phyloP scores from a whole-genome alignment of 1,284 basidiomycete genomes.

The Apiotrichum veenhuisii region DNA sequence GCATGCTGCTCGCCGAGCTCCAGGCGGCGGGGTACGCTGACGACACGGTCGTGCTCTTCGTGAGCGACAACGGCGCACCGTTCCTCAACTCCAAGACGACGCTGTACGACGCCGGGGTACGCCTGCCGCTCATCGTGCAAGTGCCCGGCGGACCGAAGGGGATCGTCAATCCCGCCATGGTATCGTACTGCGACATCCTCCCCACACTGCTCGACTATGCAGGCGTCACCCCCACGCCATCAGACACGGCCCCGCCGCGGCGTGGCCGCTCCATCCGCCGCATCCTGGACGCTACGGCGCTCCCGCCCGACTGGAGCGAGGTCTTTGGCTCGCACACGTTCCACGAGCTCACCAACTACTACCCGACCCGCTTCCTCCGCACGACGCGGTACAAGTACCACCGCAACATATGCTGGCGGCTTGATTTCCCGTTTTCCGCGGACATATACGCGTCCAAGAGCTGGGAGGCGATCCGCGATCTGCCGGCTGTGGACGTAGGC shows the following conservation, averaged over 20 bases:
- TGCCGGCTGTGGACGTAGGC: too few relatives aligned
- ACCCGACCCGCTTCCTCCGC: slow-evolving; percentile 23
- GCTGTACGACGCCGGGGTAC: slow-evolving; percentile 25
- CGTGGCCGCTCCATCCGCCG: slow-evolving; percentile 21
- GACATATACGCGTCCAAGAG: slow-evolving; percentile 23
- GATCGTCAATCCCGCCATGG: slow-evolving; percentile 19
- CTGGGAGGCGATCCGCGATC: slow-evolving; percentile 23
- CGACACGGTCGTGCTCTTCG: slow-evolving; percentile 23
- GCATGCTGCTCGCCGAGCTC: slow-evolving; percentile 20
- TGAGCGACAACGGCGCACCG: slow-evolving; percentile 28
- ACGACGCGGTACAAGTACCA: slow-evolving; percentile 25
- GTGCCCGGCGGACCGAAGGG: slow-evolving; percentile 10
- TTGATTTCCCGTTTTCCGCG: slow-evolving; percentile 27
- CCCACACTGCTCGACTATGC: slow-evolving; percentile 26
- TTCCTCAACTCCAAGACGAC: slow-evolving; percentile 32
- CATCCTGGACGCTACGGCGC: slow-evolving; percentile 8
- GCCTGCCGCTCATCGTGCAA: slow-evolving; percentile 22
- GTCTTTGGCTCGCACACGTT: slow-evolving; percentile 30
- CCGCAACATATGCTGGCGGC: slow-evolving; percentile 26
- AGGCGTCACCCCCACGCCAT: neutral
- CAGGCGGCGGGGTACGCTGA: slow-evolving; percentile 6
- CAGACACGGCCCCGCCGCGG: slow-evolving; percentile 7
- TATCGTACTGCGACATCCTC: slow-evolving; percentile 25
- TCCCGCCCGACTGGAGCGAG: slow-evolving; percentile 9
- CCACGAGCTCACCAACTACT: slow-evolving; percentile 29